phyloP scores from a whole-genome alignment of 306 rosid species.

The Canavalia gladiata region DNA sequence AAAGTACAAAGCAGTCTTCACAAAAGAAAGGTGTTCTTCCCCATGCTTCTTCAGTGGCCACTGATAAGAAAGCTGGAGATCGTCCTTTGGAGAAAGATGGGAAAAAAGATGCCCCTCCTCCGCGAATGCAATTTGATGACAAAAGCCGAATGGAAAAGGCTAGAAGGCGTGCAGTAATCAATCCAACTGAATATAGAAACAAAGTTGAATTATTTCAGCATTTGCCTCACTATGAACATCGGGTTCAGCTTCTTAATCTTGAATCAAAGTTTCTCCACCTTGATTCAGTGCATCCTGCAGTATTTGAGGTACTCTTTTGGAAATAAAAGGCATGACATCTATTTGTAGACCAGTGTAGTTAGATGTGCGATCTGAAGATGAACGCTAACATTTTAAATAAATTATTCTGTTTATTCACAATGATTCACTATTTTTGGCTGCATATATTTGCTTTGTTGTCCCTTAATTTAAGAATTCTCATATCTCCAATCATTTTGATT shows the following conservation, averaged over 20 bases:
- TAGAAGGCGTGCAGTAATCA: slow-evolving; percentile 73
- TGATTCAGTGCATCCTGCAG: slow-evolving; percentile 82
- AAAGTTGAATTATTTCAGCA: slow-evolving; percentile 88
- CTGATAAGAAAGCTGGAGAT: slow-evolving; percentile 74
- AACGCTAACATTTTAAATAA: neutral
- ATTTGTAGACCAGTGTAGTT: slow-evolving; percentile 7
- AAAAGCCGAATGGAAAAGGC: slow-evolving; percentile 77
- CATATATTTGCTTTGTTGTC: slow-evolving; percentile 18
- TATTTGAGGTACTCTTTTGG: slow-evolving; percentile 71
- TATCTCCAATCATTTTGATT: slow-evolving; percentile 13
- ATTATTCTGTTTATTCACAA: slow-evolving; percentile 5
- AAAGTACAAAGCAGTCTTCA: slow-evolving; percentile 64
- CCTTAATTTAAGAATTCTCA: too few species aligned
- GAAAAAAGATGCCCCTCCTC: slow-evolving; percentile 86
- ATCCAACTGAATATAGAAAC: slow-evolving; percentile 82
- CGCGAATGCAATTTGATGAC: slow-evolving; percentile 88
- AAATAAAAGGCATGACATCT: slow-evolving; percentile 8
- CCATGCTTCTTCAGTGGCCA: slow-evolving; percentile 53
- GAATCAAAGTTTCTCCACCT: slow-evolving; percentile 77
- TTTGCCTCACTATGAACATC: slow-evolving; percentile 89
- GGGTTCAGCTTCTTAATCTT: slow-evolving; percentile 76
- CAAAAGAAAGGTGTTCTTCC: slow-evolving; percentile 63
- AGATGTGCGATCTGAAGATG: slow-evolving; percentile 30
- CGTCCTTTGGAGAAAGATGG: slow-evolving; percentile 76
- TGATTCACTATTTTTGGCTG: too few species aligned